A percentile compares a stretch with the other conserved stretches of the same genome.
Conservation (phyloP, 2,329 filamentous ascomycete species). For the Diplocarpon mali region DNA sequence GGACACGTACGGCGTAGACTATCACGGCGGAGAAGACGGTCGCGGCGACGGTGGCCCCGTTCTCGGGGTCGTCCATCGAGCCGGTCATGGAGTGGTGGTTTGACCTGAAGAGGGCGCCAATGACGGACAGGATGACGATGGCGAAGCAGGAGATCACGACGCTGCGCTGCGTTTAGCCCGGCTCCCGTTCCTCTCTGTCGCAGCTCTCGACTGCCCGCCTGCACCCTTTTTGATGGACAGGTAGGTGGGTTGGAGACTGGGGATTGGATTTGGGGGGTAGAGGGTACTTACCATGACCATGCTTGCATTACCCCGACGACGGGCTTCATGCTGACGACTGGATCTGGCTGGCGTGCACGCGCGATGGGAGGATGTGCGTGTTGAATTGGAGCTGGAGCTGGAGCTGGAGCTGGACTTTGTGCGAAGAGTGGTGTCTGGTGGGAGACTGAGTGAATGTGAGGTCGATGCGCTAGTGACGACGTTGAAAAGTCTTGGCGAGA, state of each 20-base stretch:
- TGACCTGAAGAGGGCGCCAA: constrained; percentile 62
- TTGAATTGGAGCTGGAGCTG: background rate
- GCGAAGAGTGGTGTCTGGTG: no score
- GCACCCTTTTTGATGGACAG: background rate
- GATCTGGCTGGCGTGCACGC: background rate
- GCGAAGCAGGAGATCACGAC: constrained; percentile 58
- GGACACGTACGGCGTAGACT: constrained; percentile 68
- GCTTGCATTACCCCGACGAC: constrained; percentile 85
- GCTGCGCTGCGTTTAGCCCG: constrained; percentile 36
- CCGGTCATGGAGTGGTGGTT: constrained; percentile 81
- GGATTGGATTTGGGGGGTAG: constrained; percentile 4
- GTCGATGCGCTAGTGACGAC: no score
- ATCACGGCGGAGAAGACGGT: constrained; percentile 83
- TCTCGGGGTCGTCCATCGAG: constrained; percentile 52
- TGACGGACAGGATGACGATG: constrained; percentile 51
- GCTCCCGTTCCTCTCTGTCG: background rate
- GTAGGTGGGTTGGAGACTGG: background rate
- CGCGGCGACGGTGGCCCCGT: constrained; percentile 67
- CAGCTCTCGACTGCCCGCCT: background rate
- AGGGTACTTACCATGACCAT: constrained; percentile 70
- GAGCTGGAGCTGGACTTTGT: constrained; percentile 2
- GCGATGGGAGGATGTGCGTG: background rate
- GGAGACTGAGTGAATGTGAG: no score
- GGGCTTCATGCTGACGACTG: constrained; percentile 63
- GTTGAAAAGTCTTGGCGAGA: no score